Evolutionary conservation across 139 green algal species (phyloP).

Genomic region (Picochlorum sp.): DNA sequence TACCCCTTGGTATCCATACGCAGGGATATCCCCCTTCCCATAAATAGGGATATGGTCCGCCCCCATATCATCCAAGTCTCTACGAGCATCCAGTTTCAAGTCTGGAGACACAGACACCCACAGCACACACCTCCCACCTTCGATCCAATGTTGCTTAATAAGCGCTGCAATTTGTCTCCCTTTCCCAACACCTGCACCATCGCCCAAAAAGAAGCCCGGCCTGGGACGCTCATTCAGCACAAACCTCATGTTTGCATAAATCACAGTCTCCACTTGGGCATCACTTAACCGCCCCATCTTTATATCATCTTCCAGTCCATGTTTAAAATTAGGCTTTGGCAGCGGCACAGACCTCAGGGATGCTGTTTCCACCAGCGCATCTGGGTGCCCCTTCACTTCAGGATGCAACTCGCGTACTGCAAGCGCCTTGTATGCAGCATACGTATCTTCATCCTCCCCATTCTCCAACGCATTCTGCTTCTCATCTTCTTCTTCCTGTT

Average conservation of each 20-base stretch:
- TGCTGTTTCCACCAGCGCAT: conserved; percentile 62
- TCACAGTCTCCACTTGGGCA: conserved; percentile 64
- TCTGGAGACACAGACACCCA: conserved; percentile 69
- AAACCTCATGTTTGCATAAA: conserved; percentile 68
- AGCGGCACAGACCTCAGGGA: conserved; percentile 43
- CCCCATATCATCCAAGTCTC: conserved; percentile 65
- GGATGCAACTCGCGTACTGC: conserved; percentile 6
- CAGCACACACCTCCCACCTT: conserved; percentile 19
- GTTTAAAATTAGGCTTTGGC: conserved; percentile 34
- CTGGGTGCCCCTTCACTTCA: conserved; percentile 20
- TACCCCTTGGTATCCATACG: conserved; percentile 38
- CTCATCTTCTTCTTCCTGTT: background rate
- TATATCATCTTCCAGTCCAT: conserved; percentile 20
- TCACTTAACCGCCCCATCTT: conserved; percentile 29
- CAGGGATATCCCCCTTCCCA: conserved; percentile 17
- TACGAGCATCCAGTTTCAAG: conserved; percentile 55
- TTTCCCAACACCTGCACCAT: conserved; percentile 81
- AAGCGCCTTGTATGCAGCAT: conserved; percentile 9
- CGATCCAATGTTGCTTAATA: conserved; percentile 33
- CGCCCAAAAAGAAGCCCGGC: conserved; percentile 72
- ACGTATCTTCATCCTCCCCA: background rate
- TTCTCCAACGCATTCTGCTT: background rate
- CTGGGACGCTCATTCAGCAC: conserved; percentile 9
- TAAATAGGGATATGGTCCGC: conserved; percentile 31
- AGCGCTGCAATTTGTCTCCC: conserved; percentile 60